phyloP scores from a whole-genome alignment of 352 stramenopile species.

The Globisporangium apiculatum region DNA sequence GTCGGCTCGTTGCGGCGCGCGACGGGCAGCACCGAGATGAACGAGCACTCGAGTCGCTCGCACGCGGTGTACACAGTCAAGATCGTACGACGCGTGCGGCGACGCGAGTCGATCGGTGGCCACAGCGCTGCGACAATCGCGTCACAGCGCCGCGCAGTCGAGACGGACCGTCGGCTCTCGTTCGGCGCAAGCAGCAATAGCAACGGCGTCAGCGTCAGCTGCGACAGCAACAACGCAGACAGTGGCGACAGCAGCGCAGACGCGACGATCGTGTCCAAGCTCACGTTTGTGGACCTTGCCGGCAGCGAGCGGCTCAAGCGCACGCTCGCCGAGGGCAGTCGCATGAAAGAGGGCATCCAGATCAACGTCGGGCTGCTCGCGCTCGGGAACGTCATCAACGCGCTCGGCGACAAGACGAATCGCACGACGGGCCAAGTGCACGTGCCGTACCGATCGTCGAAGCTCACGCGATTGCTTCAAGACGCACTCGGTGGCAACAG shows the following conservation, averaged over 20 bases:
- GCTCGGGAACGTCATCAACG: slow-evolving; percentile 85
- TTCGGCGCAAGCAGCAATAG: neutral
- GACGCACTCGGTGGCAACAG: slow-evolving; percentile 86
- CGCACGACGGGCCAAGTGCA: slow-evolving; percentile 39
- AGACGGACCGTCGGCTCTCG: neutral
- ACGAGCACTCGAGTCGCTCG: slow-evolving; percentile 82
- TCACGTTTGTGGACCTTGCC: slow-evolving; percentile 85
- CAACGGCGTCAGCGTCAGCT: neutral
- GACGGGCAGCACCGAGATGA: slow-evolving; percentile 85
- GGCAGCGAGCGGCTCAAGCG: slow-evolving; percentile 85
- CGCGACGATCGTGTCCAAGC: slow-evolving; percentile 58
- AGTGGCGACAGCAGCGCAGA: slow-evolving; percentile 13
- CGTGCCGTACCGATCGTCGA: slow-evolving; percentile 78
- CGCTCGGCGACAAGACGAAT: slow-evolving; percentile 64
- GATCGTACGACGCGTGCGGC: slow-evolving; percentile 46
- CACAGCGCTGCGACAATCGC: slow-evolving; percentile 1
- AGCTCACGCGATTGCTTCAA: slow-evolving; percentile 75
- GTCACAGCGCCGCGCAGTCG: neutral
- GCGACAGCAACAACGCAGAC: neutral
- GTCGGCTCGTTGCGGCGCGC: slow-evolving; percentile 66
- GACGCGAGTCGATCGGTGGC: slow-evolving; percentile 16
- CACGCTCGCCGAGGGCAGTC: slow-evolving; percentile 69
- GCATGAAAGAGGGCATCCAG: slow-evolving; percentile 88
- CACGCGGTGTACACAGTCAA: slow-evolving; percentile 87
- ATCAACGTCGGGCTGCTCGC: slow-evolving; percentile 84